These are phyloP conservation scores for Helianthus tuberosus DNA, from an alignment of 129 eudicot species.

Conservation along the genomic window DNA sequence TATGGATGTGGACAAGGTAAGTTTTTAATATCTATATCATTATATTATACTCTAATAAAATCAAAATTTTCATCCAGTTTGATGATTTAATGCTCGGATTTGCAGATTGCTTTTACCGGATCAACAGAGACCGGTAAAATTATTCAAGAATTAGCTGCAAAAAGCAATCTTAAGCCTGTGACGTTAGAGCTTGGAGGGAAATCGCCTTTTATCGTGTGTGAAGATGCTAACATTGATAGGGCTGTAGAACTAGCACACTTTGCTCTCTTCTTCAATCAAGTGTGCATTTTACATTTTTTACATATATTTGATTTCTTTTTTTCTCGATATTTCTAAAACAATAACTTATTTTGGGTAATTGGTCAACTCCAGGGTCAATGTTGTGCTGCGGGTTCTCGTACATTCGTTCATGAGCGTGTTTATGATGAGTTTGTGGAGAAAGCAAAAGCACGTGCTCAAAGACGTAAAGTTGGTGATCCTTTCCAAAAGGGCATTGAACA, in stretches of 20 bases:
- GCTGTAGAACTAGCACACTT: slow-evolving; percentile 84
- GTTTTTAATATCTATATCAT: slow-evolving; percentile 4
- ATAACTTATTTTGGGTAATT: not conserved
- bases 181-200: slow-evolving; percentile 85
- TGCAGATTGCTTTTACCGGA: slow-evolving; percentile 65
- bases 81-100: slow-evolving; percentile 6
- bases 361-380: slow-evolving; percentile 69
- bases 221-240: slow-evolving; percentile 73
- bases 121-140: slow-evolving; percentile 62
- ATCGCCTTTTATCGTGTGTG: slow-evolving; percentile 85
- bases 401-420: slow-evolving; percentile 74
- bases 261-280: slow-evolving; percentile 91
- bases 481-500: slow-evolving; percentile 80
- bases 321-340: not conserved
- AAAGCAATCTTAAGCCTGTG: slow-evolving; percentile 61
- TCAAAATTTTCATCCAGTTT: not conserved
- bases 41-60: not conserved
- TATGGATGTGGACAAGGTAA: slow-evolving; percentile 69
- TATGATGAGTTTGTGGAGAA: slow-evolving; percentile 85
- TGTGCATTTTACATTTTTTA: slow-evolving; percentile 4
- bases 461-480: slow-evolving; percentile 88
- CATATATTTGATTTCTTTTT: not conserved
- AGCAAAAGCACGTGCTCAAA: slow-evolving; percentile 74
- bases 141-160: slow-evolving; percentile 58
- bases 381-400: slow-evolving; percentile 90